Evolutionary conservation across 192 early-diverging fungal species (phyloP).

Genomic region (Dimargaris xerosporica): DNA sequence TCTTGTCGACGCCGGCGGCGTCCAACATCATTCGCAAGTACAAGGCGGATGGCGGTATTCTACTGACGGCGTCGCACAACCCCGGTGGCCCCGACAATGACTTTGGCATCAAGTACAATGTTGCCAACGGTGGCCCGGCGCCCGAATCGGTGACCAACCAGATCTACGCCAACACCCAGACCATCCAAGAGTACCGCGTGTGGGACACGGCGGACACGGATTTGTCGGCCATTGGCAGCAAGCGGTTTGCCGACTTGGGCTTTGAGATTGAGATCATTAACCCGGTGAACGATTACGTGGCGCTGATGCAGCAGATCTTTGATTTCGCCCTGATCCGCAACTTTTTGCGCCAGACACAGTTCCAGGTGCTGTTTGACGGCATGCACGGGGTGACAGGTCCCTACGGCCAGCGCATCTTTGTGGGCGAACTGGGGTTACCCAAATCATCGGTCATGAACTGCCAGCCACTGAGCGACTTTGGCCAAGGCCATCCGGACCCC

Average conservation of each 20-base stretch:
- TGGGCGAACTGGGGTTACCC: constrained; percentile 79
- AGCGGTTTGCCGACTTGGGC: constrained; percentile 41
- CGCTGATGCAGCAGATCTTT: constrained; percentile 76
- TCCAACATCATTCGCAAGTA: constrained; percentile 83
- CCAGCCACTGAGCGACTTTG: constrained; percentile 76
- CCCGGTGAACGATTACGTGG: constrained; percentile 75
- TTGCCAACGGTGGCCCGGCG: constrained; percentile 90
- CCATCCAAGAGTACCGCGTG: constrained; percentile 45
- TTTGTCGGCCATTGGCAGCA: constrained; percentile 48
- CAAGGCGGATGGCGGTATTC: constrained; percentile 84
- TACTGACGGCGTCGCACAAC: constrained; percentile 98
- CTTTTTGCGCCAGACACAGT: constrained; percentile 55
- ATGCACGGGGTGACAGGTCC: constrained; percentile 97
- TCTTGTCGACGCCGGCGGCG: constrained; percentile 88
- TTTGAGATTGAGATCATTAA: constrained; percentile 80
- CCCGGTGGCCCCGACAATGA: constrained; percentile 94
- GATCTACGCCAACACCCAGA: constrained; percentile 73
- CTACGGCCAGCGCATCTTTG: constrained; percentile 71
- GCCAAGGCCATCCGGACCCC: constrained; percentile 91
- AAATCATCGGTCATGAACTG: constrained; percentile 65
- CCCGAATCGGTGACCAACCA: constrained; percentile 88
- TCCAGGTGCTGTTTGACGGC: constrained; percentile 82
- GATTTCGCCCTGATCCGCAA: constrained; percentile 73
- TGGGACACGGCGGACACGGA: constrained; percentile 40
- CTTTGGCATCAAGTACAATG: constrained; percentile 99